Percentiles rank a stretch among this genome's conserved stretches.
These are phyloP conservation scores for Xylona heveae DNA, from an alignment of 495 filamentous ascomycete species.

Conservation along the genomic window DNA sequence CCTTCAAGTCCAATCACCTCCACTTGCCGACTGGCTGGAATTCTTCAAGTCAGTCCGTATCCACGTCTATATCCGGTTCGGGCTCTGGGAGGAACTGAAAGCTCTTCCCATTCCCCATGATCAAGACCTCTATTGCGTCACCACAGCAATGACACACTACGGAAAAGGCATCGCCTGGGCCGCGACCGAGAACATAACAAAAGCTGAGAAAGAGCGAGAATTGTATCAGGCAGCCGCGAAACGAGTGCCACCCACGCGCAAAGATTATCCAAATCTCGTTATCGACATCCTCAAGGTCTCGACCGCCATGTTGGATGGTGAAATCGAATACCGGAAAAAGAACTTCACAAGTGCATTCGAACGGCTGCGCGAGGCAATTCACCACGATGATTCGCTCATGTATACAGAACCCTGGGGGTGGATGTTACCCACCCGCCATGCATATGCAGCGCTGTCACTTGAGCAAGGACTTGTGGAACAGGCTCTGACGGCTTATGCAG, in stretches of 20 bases:
- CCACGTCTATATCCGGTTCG: constrained; percentile 45
- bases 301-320: constrained; percentile 42
- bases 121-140: constrained; percentile 32
- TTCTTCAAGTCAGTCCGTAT: constrained; percentile 37
- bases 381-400: constrained; percentile 30
- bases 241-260: constrained; percentile 28
- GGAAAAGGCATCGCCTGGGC: constrained; percentile 41
- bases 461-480: constrained; percentile 36
- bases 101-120: constrained; percentile 26
- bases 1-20: constrained; percentile 37
- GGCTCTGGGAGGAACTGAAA: constrained; percentile 37
- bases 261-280: constrained; percentile 42
- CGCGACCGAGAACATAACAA: constrained; percentile 22
- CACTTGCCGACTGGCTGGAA: constrained; percentile 56
- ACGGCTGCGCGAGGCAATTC: constrained; percentile 28
- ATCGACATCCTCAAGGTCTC: constrained; percentile 35
- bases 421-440: constrained; percentile 48
- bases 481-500: constrained; percentile 30
- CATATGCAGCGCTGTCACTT: constrained; percentile 37
- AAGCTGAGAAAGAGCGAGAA: constrained; percentile 22
- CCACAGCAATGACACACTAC: constrained; percentile 41
- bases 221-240: constrained; percentile 24
- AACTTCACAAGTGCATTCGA: constrained; percentile 31
- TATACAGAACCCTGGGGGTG: constrained; percentile 53
- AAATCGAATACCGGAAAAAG: constrained; percentile 39